Base-by-base conservation (phyloP, 805 yeast species). In the Kodamaea laetipori region DNA sequence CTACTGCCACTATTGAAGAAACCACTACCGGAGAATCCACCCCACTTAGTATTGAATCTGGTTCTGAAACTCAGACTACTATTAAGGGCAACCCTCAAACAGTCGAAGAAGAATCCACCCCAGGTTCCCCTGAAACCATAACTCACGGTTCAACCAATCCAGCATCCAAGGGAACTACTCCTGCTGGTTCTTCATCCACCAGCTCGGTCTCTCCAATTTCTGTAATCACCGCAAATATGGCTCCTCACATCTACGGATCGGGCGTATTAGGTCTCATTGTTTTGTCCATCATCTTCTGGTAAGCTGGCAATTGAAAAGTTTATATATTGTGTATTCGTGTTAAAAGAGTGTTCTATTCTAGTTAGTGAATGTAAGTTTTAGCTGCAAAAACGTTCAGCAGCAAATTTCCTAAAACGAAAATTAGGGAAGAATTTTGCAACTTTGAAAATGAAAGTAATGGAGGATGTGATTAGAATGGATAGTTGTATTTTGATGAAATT, bases 231-330 rank as follows among this genome's bases (percentile, higher is more conserved):
- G n/a, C 36, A 10, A 39, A 39, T 31, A 30, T 27, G 23, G 43
- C 43, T 13, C 23, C 43, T 4, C 36, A 39, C 12, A n/a, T 39
- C 27, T 39, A 39, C 31, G 43, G 37, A 8, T 31, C 43, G 7
- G 43, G 43, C 9, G n/a, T 39, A 6, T 39, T 39, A 30, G 43
- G 43, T 16, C 30, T 31, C 9, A 23, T 39, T 17, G 28, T 39
- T 5, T 31, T 39, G 23, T 23, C 37, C 15, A 17, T 39, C 21
- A 13, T 39, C 30, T 30, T 39, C 27, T 27, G 30, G 41, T 37
- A 27, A 37, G n/a, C 17, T 17, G 4, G 3, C 5, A 30, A 19
- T 30, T n/a, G n/a, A 21, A 26, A 26, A 28, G 12, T 30, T 15
- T 21, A 4, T 21, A 33, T 33, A 18, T 33, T 11, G 17, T n/a